These are phyloP conservation scores for Hyaloscypha variabilis DNA, from an alignment of 495 filamentous ascomycete genomes.

Conservation along the genomic window DNA sequence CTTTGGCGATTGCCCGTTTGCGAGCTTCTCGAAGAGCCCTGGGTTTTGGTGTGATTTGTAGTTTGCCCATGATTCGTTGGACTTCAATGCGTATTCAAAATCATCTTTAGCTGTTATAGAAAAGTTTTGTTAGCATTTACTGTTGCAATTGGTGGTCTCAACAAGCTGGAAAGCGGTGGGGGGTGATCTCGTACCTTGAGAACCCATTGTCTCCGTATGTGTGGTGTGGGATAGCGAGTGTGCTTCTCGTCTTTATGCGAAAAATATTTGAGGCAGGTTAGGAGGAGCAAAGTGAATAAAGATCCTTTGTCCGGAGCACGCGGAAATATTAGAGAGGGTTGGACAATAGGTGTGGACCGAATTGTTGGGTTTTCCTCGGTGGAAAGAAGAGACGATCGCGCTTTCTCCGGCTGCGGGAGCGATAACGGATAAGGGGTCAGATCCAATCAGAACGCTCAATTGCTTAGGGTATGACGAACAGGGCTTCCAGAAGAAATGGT, in stretches of 20 bases:
- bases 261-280: neutral
- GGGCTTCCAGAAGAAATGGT: neutral
- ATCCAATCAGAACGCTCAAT: neutral
- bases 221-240: neutral
- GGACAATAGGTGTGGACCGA: neutral
- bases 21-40: slow-evolving; percentile 70
- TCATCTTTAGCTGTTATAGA: slow-evolving; percentile 40
- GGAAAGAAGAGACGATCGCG: no score
- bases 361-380: neutral
- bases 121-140: neutral
- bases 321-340: neutral
- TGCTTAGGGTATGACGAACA: neutral
- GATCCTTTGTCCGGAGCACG: neutral
- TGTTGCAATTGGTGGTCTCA: neutral
- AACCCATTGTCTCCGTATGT: neutral
- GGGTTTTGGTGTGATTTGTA: slow-evolving; percentile 68
- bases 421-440: slow-evolving; percentile 7
- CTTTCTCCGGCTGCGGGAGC: neutral
- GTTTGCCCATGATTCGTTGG: slow-evolving; percentile 74
- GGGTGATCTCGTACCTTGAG: slow-evolving; percentile 4
- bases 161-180: neutral
- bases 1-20: slow-evolving; percentile 68
- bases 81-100: slow-evolving; percentile 57
- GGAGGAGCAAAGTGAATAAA: neutral
- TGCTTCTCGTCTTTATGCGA: neutral